Evolutionary conservation across 352 stramenopile genomes (phyloP), one percentile per base, ranked within the genome.

Genomic region (Pythium periplocum): DNA sequence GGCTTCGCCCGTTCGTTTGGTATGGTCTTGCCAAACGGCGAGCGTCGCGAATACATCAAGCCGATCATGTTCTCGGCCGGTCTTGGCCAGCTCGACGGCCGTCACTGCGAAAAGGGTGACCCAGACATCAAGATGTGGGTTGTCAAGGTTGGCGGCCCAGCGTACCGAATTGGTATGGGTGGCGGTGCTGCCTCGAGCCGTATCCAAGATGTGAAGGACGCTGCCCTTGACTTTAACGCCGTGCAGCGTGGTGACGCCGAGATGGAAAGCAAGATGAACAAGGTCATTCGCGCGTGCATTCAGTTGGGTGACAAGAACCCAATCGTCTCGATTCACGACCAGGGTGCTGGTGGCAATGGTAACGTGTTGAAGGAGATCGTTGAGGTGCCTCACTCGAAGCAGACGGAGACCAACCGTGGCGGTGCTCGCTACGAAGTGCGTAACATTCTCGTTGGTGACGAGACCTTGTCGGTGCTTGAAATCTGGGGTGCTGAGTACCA

Each of bases 321-420:
- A 7, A 99, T 99, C 58, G 80, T 99, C 32, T 98, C 91, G 42
- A 98, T 99, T 44, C 97, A 99, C 76, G 97, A 99, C 79, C 97
- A 99, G 72, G 97, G 97, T 53, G 97, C 97, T 36, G 97, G 97
- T 64, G 97, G 97, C 51, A 99, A 99, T 73, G 97, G 97, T 43
- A 99, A 99, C 76, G 97, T 99, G 45, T 78, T 99, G 41, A 99
- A 99, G 75, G 96, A 99, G 77, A 99, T 99, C 73, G 95, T 98
- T 9, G 95, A 99, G 66, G 71, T 86, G 42, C 78, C 76, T 26
- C 68, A 83, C 59, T 73, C 73, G 33, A 78, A 87, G 61, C 91
- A 95, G 6, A 83, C 88, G 3, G 96, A 97, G 56, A 93, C 87
- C 30, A 88, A 93, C 64, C 72, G 76, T 30, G 83, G 83, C 53